phyloP scores from a whole-genome alignment of 192 early-diverging fungal genomes.

The Nowakowskiella sp. region DNA sequence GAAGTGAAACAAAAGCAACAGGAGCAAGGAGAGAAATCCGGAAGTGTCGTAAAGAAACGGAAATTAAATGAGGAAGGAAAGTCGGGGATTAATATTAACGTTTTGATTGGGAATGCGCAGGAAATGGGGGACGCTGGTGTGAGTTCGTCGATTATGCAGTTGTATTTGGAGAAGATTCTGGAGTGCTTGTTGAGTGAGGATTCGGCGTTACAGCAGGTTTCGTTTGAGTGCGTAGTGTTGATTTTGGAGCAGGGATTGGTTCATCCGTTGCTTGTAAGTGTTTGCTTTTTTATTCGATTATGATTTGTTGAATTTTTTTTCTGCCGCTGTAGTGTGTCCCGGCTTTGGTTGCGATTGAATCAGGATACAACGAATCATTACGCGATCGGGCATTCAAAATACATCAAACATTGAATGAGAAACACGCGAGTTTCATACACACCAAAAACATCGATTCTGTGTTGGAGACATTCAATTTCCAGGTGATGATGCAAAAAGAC shows the following conservation, averaged over 20 bases:
- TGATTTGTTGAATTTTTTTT: not conserved
- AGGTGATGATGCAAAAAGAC: constrained; percentile 32
- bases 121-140: constrained; percentile 82
- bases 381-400: constrained; percentile 64
- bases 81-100: constrained; percentile 58
- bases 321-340: constrained; percentile 66
- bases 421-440: constrained; percentile 86
- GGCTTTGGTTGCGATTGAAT: constrained; percentile 75
- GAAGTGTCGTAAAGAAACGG: constrained; percentile 9
- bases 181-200: constrained; percentile 56
- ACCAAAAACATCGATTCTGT: constrained; percentile 71
- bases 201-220: constrained; percentile 49
- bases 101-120: constrained; percentile 72
- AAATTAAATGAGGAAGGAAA: constrained; percentile 9
- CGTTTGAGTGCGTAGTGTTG: constrained; percentile 74
- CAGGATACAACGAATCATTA: constrained; percentile 51
- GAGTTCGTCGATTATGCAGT: constrained; percentile 84
- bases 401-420: constrained; percentile 68
- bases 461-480: constrained; percentile 64
- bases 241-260: constrained; percentile 86
- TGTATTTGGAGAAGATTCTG: constrained; percentile 68
- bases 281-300: not conserved
- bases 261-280: constrained; percentile 67
- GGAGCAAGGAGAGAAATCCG: constrained; percentile 25
- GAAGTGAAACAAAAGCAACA: constrained; percentile 32